Evolutionary conservation across 78 protist species (phyloP), one percentile per base, ranked within the genome.

Genomic region (Thecamonas trahens): DNA sequence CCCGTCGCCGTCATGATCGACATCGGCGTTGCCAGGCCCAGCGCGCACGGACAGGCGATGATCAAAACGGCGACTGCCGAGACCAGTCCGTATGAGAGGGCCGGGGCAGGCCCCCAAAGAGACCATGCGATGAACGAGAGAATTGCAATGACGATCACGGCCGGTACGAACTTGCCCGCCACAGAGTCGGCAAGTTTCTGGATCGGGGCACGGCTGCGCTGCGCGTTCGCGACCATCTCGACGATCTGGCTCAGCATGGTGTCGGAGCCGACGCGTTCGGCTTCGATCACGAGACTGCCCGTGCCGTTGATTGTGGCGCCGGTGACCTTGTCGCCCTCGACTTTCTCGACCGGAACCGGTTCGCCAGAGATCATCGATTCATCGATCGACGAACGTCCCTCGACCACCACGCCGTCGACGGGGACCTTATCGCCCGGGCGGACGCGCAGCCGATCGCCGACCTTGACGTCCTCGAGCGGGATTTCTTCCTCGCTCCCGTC

Each of bases 311-410:
- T 9, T 4, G 98, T 84, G 42, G 96, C 98, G 17, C 96, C 97
- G 62, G 91, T 80, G 44, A 92, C 88, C 22, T 7, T 18, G 29
- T 60, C 80, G n/a, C 87, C 94, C 0, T 6, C 20, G 8, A 24
- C 17, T 70, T 91, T 93, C 63, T 49, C 8, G 1, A 77, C 85
- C 8, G 95, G 96, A 44, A 75, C 11, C 22, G 83, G 18, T 65
- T 95, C 98, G 60, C 98, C 96, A 1, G 99, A 93, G 44, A 96
- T 61, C 90, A 90, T 73, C 22, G 92, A 22, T 66, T 95, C 97
- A 40, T 94, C 95, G 22, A 95, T 62, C 5, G 63, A 11, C 32
- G 74, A 68, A 47, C 17, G 28, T 17, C 53, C 53, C 17, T 47
- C 28, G 15, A 26, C 45, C 17, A 70, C 54, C 24, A 2, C 20